Percentiles rank a stretch among this genome's conserved stretches.
Evolutionary conservation across 768 basidiomycete species (phyloP).

Genomic region (Tephrocybe sp.): DNA sequence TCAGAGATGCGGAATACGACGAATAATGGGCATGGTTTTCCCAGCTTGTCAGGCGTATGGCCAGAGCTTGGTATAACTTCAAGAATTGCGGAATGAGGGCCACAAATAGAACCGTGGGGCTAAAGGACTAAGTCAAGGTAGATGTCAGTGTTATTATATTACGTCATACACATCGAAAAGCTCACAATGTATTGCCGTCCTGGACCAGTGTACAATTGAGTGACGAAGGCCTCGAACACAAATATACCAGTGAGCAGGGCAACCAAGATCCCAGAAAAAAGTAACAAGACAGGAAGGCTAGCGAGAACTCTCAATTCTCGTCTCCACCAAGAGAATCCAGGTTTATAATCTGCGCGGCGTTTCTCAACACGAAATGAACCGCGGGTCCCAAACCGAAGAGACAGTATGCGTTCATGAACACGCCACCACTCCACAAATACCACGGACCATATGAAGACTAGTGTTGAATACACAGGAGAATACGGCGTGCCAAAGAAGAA

Average conservation of each 20-base stretch:
- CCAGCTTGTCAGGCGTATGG: slow-evolving; percentile 74
- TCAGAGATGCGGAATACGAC: slow-evolving; percentile 73
- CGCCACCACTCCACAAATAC: slow-evolving; percentile 92
- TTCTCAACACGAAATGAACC: slow-evolving; percentile 78
- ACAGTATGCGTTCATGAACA: slow-evolving; percentile 78
- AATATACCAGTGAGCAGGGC: slow-evolving; percentile 79
- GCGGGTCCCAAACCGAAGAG: slow-evolving; percentile 77
- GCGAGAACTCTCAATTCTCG: slow-evolving; percentile 66
- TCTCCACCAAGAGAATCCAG: slow-evolving; percentile 68
- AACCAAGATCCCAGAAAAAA: slow-evolving; percentile 69
- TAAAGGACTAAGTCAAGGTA: slow-evolving; percentile 52
- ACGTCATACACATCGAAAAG: slow-evolving; percentile 11
- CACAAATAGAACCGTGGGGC: slow-evolving; percentile 82
- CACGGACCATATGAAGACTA: slow-evolving; percentile 82
- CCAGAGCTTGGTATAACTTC: slow-evolving; percentile 65
- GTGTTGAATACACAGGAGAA: slow-evolving; percentile 69
- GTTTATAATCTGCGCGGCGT: slow-evolving; percentile 56
- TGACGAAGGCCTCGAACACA: slow-evolving; percentile 87
- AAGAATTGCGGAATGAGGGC: slow-evolving; percentile 79
- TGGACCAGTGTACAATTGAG: slow-evolving; percentile 84
- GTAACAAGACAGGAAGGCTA: slow-evolving; percentile 67
- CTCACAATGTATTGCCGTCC: slow-evolving; percentile 76
- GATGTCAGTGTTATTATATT: background rate
- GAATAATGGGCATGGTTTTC: slow-evolving; percentile 89
- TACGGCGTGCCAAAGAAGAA: slow-evolving; percentile 74